Evolutionary conservation across 257 asterid species (phyloP), one percentile per base, ranked within the genome.

Genomic region (Solanum infundibuliforme): DNA sequence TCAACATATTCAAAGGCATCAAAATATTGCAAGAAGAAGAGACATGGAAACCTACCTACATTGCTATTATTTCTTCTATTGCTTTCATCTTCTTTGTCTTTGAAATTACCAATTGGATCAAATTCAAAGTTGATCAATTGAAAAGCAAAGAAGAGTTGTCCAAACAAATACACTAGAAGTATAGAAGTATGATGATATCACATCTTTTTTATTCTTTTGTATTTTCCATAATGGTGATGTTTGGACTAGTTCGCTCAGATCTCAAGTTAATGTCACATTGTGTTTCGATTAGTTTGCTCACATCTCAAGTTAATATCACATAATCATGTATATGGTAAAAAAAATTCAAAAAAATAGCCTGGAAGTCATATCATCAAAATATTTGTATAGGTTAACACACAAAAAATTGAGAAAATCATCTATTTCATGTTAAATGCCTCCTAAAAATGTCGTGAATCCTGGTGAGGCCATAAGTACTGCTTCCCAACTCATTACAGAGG

Each of bases 1-100:
- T 81, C 68, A 81, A 81, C 68, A 81, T 81, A 27, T 46, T 81
- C 29, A 81, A 81, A 81, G 85, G 85, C 25, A 81, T 81, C n/a
- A 81, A 18, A 81, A 81, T 81, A 46, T 8, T 81, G 41, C 85
- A 46, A 46, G 20, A 46, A 79, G 85, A 43, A 52, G 68, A 81
- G 3, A 81, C 23, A 7, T 81, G 85, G 85, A 81, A n/a, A 46
- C 85, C 85, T 46, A 38, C 68, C 68, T 81, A 81, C 39, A 46
- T 81, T 6, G 68, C 68, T 4, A 25, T 29, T 81, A 18, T 81
- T 27, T 65, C 29, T 12, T 46, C 27, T 29, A 14, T 81, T 81
- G 5, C 6, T 81, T 81, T 81, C 41, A 29, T 81, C 39, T 81
- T 81, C 39, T 27, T 46, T 16, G 20, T 46, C 27, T 81, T 81